Evolutionary conservation across 2,329 filamentous ascomycete species (phyloP).

Genomic region (Pestalotiopsis sp.): DNA sequence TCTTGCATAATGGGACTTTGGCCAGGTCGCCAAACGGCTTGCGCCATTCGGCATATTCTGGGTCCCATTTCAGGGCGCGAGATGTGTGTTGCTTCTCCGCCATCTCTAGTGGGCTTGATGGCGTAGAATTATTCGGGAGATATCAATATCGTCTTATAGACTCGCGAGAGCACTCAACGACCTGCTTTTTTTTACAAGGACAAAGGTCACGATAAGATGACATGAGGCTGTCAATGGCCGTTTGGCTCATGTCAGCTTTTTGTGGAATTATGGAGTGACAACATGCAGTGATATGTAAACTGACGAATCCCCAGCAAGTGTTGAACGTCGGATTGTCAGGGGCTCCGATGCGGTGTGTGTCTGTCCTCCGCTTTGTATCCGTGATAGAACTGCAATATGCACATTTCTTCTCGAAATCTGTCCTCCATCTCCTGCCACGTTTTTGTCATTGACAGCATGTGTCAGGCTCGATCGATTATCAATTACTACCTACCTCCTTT

Average conservation of each 20-base stretch:
- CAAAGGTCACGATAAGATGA: no score
- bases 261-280: no score
- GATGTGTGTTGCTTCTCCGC: background rate
- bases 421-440: background rate
- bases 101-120: background rate
- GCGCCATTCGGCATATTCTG: slow-evolving; percentile 21
- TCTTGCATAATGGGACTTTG: slow-evolving; percentile 18
- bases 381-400: background rate
- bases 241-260: no score
- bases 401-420: background rate
- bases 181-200: no score
- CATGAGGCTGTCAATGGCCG: no score
- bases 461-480: background rate
- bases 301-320: no score
- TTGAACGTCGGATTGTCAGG: no score
- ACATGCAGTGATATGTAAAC: no score
- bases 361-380: no score
- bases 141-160: no score
- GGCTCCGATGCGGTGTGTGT: no score
- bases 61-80: slow-evolving; percentile 17
- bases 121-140: background rate
- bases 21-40: slow-evolving; percentile 16
- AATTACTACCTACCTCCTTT: background rate
- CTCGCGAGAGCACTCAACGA: no score
- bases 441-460: background rate